Conservation (phyloP, 306 rosid genomes). For the Medicago lupulina region DNA sequence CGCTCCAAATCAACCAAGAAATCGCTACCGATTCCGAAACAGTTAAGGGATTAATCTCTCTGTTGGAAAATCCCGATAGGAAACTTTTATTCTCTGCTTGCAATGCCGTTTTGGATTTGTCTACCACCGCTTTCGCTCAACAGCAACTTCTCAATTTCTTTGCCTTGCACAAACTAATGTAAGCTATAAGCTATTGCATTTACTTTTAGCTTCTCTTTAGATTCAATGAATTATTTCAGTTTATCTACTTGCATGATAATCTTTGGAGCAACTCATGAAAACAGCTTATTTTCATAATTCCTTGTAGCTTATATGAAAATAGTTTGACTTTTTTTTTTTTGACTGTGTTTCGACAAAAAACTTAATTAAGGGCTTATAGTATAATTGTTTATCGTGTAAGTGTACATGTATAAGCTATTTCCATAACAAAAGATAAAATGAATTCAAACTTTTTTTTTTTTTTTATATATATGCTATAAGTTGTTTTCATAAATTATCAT, state of each 20-base stretch:
- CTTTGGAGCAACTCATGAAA: neutral
- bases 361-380: neutral
- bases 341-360: neutral
- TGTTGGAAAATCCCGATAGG: constrained; percentile 48
- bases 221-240: neutral
- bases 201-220: neutral
- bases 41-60: constrained; percentile 52
- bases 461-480: neutral
- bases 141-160: constrained; percentile 53
- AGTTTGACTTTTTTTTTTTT: neutral
- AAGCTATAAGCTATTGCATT: constrained; percentile 49
- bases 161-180: constrained; percentile 65
- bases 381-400: neutral
- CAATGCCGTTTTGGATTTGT: constrained; percentile 74
- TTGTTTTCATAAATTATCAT: neutral
- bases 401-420: neutral
- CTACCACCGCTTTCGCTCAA: constrained; percentile 55
- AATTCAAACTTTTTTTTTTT: too few relatives aligned
- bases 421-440: neutral
- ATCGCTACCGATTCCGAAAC: constrained; percentile 65
- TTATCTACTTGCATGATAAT: neutral
- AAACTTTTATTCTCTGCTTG: constrained; percentile 60
- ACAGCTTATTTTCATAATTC: neutral
- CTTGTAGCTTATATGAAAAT: neutral
- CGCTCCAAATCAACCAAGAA: constrained; percentile 58